These are phyloP conservation scores for Pseudofabraea citricarpa DNA, from an alignment of 2,329 filamentous ascomycete genomes.

Conservation along the genomic window DNA sequence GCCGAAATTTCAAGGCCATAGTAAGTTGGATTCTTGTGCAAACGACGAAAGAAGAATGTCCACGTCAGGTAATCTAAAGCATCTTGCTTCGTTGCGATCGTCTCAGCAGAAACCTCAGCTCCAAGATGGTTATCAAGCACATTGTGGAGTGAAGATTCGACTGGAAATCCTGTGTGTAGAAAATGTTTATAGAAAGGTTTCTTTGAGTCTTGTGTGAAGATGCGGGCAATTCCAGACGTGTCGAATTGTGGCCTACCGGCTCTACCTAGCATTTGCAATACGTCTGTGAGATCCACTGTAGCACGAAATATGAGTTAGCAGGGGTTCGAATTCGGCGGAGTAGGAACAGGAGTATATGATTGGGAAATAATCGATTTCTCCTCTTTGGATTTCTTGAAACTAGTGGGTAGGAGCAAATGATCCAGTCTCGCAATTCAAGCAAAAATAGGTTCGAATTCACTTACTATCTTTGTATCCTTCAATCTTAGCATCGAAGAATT, in stretches of 20 bases:
- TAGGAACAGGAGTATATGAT: too few relatives aligned
- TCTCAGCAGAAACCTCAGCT: slow-evolving; percentile 90
- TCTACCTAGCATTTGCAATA: slow-evolving; percentile 94
- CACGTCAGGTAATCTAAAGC: slow-evolving; percentile 96
- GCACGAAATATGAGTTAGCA: too few relatives aligned
- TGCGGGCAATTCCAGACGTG: slow-evolving; percentile 88
- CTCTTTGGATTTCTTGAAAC: too few relatives aligned
- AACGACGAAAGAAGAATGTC: slow-evolving; percentile 97
- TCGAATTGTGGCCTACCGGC: slow-evolving; percentile 96
- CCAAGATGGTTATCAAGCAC: slow-evolving; percentile 96
- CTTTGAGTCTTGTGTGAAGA: slow-evolving; percentile 95
- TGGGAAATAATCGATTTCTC: too few relatives aligned
- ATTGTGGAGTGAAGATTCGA: slow-evolving; percentile 93
- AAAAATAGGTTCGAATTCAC: too few relatives aligned
- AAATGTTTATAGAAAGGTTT: slow-evolving; percentile 99
- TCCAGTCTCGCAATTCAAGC: too few relatives aligned
- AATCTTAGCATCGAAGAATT: slow-evolving; percentile 96
- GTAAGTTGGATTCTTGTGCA: slow-evolving; percentile 98
- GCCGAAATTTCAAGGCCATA: slow-evolving; percentile 92
- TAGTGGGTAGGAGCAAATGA: too few relatives aligned
- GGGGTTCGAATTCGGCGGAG: too few relatives aligned
- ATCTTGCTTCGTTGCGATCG: slow-evolving; percentile 91
- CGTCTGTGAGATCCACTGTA: slow-evolving; percentile 98
- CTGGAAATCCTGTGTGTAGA: slow-evolving; percentile 93
- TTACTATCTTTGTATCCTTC: slow-evolving; percentile 98